A percentile compares a stretch with the other conserved stretches of the same genome.
These are phyloP conservation scores for Penicillium turbatum DNA, from an alignment of 495 filamentous ascomycete genomes.

Conservation along the genomic window DNA sequence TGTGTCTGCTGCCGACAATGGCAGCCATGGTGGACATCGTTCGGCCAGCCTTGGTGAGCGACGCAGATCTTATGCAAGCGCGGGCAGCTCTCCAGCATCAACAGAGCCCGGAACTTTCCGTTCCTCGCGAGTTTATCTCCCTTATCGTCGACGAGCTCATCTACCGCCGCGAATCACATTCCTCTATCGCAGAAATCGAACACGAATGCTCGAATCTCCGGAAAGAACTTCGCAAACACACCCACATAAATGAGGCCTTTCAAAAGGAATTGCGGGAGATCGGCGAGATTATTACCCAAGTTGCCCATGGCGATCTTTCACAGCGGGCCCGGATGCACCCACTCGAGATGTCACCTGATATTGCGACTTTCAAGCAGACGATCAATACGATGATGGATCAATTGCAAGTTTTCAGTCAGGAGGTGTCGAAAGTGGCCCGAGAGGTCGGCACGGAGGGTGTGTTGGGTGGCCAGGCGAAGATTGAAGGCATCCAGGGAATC, in stretches of 20 bases:
- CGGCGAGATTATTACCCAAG: conserved; percentile 84
- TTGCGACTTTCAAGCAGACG: conserved; percentile 86
- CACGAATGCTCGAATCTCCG: conserved; percentile 58
- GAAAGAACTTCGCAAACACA: conserved; percentile 81
- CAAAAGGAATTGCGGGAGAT: conserved; percentile 90
- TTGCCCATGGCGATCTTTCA: conserved; percentile 83
- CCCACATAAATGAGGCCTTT: conserved; percentile 90
- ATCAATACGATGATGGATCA: conserved; percentile 95
- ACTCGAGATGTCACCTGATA: conserved; percentile 90
- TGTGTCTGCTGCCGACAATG: conserved; percentile 10
- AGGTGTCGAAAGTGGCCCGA: conserved; percentile 84
- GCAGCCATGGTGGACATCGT: conserved; percentile 17
- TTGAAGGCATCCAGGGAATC: conserved; percentile 83
- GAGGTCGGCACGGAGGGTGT: conserved; percentile 91
- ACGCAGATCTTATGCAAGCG: conserved; percentile 59
- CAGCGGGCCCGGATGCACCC: conserved; percentile 89
- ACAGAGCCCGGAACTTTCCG: conserved; percentile 56
- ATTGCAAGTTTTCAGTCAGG: conserved; percentile 84
- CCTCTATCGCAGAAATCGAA: conserved; percentile 34
- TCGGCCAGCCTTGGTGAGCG: conserved; percentile 40
- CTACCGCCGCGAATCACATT: conserved; percentile 28
- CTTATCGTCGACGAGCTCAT: conserved; percentile 50
- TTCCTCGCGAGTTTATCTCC: conserved; percentile 55
- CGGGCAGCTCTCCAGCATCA: conserved; percentile 64
- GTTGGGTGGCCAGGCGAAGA: conserved; percentile 82